Evolutionary conservation across 768 basidiomycete species (phyloP).

Genomic region (Boletus vinaceobasis): DNA sequence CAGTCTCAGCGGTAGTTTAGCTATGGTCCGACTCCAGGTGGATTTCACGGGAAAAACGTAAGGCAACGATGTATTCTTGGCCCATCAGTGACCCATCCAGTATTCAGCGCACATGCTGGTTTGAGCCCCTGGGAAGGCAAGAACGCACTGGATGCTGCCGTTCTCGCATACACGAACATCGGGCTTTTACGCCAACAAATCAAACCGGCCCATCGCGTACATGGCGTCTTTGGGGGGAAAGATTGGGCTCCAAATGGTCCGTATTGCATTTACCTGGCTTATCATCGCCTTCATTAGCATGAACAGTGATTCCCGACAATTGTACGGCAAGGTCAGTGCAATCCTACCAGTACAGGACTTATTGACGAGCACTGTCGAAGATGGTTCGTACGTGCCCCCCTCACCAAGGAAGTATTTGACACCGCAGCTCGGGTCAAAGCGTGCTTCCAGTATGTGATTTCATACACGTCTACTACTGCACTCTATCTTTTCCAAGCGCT

Average conservation of each 20-base stretch:
- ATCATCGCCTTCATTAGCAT: background rate
- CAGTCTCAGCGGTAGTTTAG: conserved; percentile 62
- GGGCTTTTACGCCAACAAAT: conserved; percentile 81
- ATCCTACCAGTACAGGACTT: background rate
- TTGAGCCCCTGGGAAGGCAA: conserved; percentile 82
- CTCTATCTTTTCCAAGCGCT: conserved; percentile 41
- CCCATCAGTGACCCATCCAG: background rate
- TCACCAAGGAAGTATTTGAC: conserved; percentile 55
- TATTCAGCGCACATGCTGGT: conserved; percentile 66
- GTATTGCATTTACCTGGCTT: conserved; percentile 13
- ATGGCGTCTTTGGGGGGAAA: conserved; percentile 73
- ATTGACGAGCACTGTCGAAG: conserved; percentile 28
- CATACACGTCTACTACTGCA: background rate
- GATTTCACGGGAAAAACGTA: conserved; percentile 77
- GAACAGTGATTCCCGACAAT: conserved; percentile 78
- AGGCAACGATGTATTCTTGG: conserved; percentile 9
- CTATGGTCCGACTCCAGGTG: conserved; percentile 54
- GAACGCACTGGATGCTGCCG: conserved; percentile 85
- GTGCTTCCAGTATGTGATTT: conserved; percentile 62
- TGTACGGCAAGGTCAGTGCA: conserved; percentile 59
- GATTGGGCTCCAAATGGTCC: conserved; percentile 74
- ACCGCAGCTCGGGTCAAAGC: conserved; percentile 58
- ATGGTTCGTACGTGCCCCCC: conserved; percentile 73
- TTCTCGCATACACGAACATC: conserved; percentile 77
- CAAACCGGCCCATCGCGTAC: conserved; percentile 70